Evolutionary conservation across 352 stramenopile genomes (phyloP), one percentile per base, ranked within the genome.

Genomic region (Phytophthora chlamydospora): DNA sequence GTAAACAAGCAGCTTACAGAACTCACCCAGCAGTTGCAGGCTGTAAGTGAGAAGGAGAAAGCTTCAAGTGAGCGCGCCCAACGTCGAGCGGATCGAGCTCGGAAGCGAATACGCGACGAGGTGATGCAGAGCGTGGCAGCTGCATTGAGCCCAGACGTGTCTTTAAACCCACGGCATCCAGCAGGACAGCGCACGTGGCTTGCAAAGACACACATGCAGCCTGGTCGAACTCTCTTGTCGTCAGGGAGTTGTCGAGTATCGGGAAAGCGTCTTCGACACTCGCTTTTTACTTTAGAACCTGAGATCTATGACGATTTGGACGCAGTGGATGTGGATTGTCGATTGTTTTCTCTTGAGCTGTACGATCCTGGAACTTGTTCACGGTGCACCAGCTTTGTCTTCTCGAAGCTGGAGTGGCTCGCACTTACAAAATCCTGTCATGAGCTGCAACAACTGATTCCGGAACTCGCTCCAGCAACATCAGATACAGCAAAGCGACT

Each of bases 371-470:
- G 13, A 0, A 53, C 52, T 11, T 74, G 56, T 31, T 51, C 24
- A 11, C 24, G 33, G 0, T 61, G 39, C 10, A 27, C 36, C 6
- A 51, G 2, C 17, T 44, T 87, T 6, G 17, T 67, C 4, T 34
- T 87, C 6, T 60, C 53, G 2, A 69, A 68, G 13, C 58, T 89
- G 5, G 75, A 84, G 39, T 80, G 62, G 60, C 50, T 89, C 2
- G 46, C 62, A 1, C 51, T 87, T 21, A 76, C 79, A 12, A 87
- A 87, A 50, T n/a, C 14, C 6, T 44, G 58, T 9, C 76, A 85
- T 11, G 70, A 75, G 8, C 73, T 81, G 33, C 68, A 85, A 1
- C 50, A 64, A 34, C 21, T 58, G 5, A 49, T 84, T 11, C 51
- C 73, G 3, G 44, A 80, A 16, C 60, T 89, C n/a, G 55, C 47